phyloP scores from a whole-genome alignment of 2,329 filamentous ascomycete species.

The Colletotrichum musae region DNA sequence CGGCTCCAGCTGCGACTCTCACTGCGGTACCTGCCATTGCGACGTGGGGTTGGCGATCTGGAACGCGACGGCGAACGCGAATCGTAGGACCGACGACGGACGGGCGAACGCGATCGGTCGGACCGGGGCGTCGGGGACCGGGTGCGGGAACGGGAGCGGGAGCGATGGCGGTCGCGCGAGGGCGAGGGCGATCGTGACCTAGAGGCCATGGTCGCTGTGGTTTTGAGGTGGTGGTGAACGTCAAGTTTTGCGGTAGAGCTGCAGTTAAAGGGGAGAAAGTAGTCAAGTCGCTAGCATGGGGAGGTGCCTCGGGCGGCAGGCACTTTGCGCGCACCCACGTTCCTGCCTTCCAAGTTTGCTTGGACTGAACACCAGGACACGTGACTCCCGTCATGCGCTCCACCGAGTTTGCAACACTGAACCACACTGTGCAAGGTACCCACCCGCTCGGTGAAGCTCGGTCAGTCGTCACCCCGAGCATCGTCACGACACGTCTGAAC shows the following conservation, averaged over 20 bases:
- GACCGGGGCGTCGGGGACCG: constrained; percentile 54
- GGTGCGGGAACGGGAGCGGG: constrained; percentile 53
- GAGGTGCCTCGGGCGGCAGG: constrained; percentile 11
- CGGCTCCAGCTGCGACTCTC: constrained; percentile 50
- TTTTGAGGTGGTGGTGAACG: background rate
- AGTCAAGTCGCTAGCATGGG: background rate
- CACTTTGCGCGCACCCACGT: constrained; percentile 13
- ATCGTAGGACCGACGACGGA: constrained; percentile 49
- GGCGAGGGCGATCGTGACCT: constrained; percentile 45
- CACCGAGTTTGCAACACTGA: constrained; percentile 1
- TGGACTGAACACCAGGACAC: background rate
- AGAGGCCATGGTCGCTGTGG: constrained; percentile 36
- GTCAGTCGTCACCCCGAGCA: background rate
- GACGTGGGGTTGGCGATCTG: constrained; percentile 49
- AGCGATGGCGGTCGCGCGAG: constrained; percentile 49
- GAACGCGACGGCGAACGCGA: constrained; percentile 50
- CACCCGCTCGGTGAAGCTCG: background rate
- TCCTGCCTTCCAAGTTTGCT: background rate
- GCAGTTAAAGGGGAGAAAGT: background rate
- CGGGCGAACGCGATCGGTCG: constrained; percentile 51
- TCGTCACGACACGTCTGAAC: no score
- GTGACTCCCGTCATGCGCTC: background rate
- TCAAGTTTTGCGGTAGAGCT: background rate
- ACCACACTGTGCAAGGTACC: no score
- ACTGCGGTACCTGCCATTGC: constrained; percentile 53